Evolutionary conservation across 768 basidiomycete genomes (phyloP).

Genomic region (Termitomyces sp.): DNA sequence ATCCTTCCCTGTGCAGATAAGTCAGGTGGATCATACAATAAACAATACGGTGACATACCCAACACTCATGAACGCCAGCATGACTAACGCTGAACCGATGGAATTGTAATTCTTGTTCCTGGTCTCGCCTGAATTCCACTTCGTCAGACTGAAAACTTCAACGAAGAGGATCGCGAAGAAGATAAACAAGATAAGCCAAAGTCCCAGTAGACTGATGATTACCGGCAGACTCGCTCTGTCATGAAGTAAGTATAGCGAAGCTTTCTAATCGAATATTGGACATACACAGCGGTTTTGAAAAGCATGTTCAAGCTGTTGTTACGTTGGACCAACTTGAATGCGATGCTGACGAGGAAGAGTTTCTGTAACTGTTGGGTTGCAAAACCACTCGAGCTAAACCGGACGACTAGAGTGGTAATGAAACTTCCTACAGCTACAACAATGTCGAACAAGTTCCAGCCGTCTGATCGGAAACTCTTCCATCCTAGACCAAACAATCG

Average conservation of each 20-base stretch:
- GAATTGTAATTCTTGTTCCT: constrained; percentile 73
- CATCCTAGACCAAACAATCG: constrained; percentile 84
- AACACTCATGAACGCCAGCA: constrained; percentile 89
- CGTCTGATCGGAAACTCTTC: constrained; percentile 78
- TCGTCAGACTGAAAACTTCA: constrained; percentile 89
- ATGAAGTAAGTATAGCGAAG: constrained; percentile 2
- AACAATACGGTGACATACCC: constrained; percentile 49
- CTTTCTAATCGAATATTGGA: constrained; percentile 11
- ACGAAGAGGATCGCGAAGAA: constrained; percentile 87
- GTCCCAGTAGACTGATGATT: constrained; percentile 74
- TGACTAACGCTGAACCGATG: constrained; percentile 74
- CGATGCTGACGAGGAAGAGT: constrained; percentile 88
- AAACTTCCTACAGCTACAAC: constrained; percentile 77
- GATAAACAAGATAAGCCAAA: constrained; percentile 88
- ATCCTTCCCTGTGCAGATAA: constrained; percentile 64
- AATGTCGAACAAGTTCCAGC: constrained; percentile 93
- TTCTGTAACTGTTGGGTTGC: constrained; percentile 69
- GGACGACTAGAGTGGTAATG: constrained; percentile 72
- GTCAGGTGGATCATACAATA: constrained; percentile 5
- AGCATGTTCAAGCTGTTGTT: constrained; percentile 87
- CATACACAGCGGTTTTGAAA: constrained; percentile 94
- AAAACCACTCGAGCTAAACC: constrained; percentile 45
- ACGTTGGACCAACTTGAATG: constrained; percentile 90
- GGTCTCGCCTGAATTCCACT: constrained; percentile 69
- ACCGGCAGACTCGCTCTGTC: constrained; percentile 78